phyloP scores from a whole-genome alignment of 164 flowering plant genomes.

The Stephania yunnanensis region DNA sequence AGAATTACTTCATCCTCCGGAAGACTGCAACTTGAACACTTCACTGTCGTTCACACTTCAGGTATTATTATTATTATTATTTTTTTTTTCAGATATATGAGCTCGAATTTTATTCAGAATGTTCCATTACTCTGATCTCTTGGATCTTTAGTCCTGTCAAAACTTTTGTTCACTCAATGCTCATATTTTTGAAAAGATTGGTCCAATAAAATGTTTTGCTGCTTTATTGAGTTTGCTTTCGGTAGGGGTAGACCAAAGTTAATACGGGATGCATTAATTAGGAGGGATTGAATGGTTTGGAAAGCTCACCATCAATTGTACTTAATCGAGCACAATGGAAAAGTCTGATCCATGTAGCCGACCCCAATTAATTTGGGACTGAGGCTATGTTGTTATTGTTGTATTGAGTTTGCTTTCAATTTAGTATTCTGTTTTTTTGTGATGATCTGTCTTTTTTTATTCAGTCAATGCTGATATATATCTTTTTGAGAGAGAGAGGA shows the following conservation, averaged over 20 bases:
- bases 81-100: background rate
- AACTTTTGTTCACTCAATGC: background rate
- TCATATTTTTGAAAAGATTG: background rate
- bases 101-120: background rate
- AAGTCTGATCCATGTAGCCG: too few species aligned
- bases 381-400: too few species aligned
- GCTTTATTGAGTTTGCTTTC: background rate
- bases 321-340: too few species aligned
- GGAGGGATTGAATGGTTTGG: too few species aligned
- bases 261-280: too few species aligned
- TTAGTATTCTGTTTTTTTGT: background rate
- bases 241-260: too few species aligned
- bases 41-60: constrained; percentile 88
- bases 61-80: too few species aligned
- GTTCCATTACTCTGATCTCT: background rate
- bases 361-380: too few species aligned
- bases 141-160: background rate
- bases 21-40: constrained; percentile 94
- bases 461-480: too few species aligned
- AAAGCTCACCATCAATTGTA: too few species aligned
- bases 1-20: constrained; percentile 91
- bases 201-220: background rate
- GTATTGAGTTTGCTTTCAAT: background rate
- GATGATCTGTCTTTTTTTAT: too few species aligned
- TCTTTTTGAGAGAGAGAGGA: too few species aligned